A percentile compares a stretch with the other conserved stretches of the same genome.
These are phyloP conservation scores for Rhizopogon vinicolor DNA, from an alignment of 768 basidiomycete genomes.

Conservation along the genomic window DNA sequence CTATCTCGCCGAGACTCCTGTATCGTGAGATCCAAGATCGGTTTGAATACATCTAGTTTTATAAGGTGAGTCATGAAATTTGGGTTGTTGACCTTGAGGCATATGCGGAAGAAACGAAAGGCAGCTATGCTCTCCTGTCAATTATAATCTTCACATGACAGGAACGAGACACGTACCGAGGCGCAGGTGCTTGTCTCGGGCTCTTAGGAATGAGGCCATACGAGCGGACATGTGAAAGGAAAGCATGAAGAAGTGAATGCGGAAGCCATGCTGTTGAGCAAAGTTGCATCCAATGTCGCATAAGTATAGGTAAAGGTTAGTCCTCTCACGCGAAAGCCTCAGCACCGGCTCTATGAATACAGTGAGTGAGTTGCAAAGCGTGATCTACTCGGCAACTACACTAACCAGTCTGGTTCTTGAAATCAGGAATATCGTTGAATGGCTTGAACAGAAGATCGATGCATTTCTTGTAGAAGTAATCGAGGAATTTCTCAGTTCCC, in stretches of 20 bases:
- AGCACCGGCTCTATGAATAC: conserved; percentile 43
- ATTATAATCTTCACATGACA: neutral
- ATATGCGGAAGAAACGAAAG: conserved; percentile 86
- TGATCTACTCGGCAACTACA: neutral
- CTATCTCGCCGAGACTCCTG: conserved; percentile 87
- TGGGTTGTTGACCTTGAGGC: conserved; percentile 77
- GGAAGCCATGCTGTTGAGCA: conserved; percentile 84
- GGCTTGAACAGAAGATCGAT: conserved; percentile 79
- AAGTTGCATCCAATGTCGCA: conserved; percentile 91
- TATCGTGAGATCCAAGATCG: conserved; percentile 79
- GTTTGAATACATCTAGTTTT: conserved; percentile 80
- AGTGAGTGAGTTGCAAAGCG: conserved; percentile 1
- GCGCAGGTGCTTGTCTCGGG: conserved; percentile 87
- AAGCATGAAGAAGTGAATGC: conserved; percentile 87
- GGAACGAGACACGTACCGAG: conserved; percentile 56
- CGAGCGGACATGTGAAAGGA: conserved; percentile 71
- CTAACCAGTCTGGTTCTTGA: conserved; percentile 44
- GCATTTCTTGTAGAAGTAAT: conserved; percentile 90
- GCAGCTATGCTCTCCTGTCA: conserved; percentile 52
- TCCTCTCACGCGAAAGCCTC: conserved; percentile 63
- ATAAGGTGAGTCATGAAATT: conserved; percentile 71
- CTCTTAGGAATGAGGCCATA: conserved; percentile 72
- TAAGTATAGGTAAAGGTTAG: conserved; percentile 83
- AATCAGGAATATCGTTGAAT: conserved; percentile 68
- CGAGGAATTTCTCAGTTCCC: conserved; percentile 82